Conservation (phyloP, 1,284 basidiomycete species). For the Mycena citricolor region DNA sequence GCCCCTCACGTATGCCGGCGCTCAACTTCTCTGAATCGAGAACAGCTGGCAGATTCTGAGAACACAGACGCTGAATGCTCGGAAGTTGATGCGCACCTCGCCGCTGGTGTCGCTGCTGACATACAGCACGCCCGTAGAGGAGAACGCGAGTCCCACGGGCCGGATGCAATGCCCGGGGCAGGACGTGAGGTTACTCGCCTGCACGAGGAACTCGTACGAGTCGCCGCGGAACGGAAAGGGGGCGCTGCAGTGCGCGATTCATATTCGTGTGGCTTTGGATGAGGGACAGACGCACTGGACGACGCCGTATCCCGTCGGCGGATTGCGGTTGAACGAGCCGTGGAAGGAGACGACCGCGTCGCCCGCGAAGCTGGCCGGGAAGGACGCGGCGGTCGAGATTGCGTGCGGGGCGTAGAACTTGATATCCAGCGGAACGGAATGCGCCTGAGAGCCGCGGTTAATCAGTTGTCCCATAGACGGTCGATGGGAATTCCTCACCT, state of each 20-base stretch:
- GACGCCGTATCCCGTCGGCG: conserved; percentile 44
- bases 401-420: conserved; percentile 34
- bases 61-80: too few species aligned
- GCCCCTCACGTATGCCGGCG: too few species aligned
- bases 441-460: conserved; percentile 32
- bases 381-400: conserved; percentile 19
- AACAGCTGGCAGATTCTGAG: conserved; percentile 2
- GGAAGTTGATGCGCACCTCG: conserved; percentile 30
- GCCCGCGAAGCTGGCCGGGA: conserved; percentile 30
- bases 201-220: conserved; percentile 35
- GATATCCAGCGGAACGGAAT: conserved; percentile 44
- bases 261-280: not conserved
- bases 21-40: conserved; percentile 6
- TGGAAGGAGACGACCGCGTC: conserved; percentile 38
- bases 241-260: conserved; percentile 21
- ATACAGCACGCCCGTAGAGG: conserved; percentile 32
- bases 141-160: conserved; percentile 40
- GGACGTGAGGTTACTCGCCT: conserved; percentile 34
- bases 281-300: conserved; percentile 32
- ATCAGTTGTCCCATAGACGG: not conserved
- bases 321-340: conserved; percentile 32
- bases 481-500: conserved; percentile 27
- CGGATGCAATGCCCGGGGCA: conserved; percentile 40
- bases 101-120: conserved; percentile 41
- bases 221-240: conserved; percentile 24